Evolutionary conservation across 805 yeast genomes (phyloP).

Genomic region (Sugiyamaella chiloensis): DNA sequence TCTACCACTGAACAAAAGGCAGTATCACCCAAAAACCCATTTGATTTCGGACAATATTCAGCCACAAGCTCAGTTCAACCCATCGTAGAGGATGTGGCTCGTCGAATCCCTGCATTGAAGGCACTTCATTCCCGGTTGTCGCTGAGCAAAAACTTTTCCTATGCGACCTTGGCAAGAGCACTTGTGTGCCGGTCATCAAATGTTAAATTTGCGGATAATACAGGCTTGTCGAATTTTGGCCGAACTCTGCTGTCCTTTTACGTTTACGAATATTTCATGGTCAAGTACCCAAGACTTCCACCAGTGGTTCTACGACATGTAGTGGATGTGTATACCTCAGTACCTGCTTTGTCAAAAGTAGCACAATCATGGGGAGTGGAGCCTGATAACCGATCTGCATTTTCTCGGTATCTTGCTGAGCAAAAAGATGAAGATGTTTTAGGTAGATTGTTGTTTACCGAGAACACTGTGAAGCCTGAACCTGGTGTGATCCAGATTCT

Average conservation of each 20-base stretch:
- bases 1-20: slow-evolving; percentile 8
- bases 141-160: slow-evolving; percentile 54
- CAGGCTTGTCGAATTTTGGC: slow-evolving; percentile 80
- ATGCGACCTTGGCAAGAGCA: slow-evolving; percentile 74
- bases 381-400: slow-evolving; percentile 58
- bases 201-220: slow-evolving; percentile 61
- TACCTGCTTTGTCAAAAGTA: slow-evolving; percentile 57
- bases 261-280: slow-evolving; percentile 66
- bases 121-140: slow-evolving; percentile 76
- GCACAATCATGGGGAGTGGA: slow-evolving; percentile 89
- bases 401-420: slow-evolving; percentile 64
- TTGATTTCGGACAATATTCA: slow-evolving; percentile 35
- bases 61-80: slow-evolving; percentile 24
- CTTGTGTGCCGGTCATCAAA: slow-evolving; percentile 54
- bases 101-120: slow-evolving; percentile 63
- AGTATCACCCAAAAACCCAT: slow-evolving; percentile 17
- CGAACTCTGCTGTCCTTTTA: slow-evolving; percentile 70
- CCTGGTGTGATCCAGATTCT: slow-evolving; percentile 43
- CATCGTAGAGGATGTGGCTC: slow-evolving; percentile 51
- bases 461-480: slow-evolving; percentile 11
- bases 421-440: slow-evolving; percentile 61
- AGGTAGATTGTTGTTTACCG: slow-evolving; percentile 23
- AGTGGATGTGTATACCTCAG: slow-evolving; percentile 70
- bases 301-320: slow-evolving; percentile 71
- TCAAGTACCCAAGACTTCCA: slow-evolving; percentile 88